Evolutionary conservation across 768 basidiomycete genomes (phyloP), one percentile per base, ranked within the genome.

Genomic region (Lanmaoa pseudosensibilis): DNA sequence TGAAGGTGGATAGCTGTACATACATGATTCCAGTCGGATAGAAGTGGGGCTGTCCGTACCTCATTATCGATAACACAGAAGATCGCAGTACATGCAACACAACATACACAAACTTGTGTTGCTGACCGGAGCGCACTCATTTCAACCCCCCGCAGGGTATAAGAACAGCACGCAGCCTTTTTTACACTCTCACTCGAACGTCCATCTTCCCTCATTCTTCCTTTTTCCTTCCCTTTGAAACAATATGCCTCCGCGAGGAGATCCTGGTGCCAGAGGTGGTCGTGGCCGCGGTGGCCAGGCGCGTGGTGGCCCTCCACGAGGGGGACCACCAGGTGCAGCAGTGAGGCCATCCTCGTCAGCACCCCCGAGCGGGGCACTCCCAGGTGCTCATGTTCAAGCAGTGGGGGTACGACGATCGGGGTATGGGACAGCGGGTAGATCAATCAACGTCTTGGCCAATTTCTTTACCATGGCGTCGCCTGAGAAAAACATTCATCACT

Each of bases 331-430:
- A 39, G 52, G 67, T 37, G 61, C 64, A 16, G 52, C 54, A 37
- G 52, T 51, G 40, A 50, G 59, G 23, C 52, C 60, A 32, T 50
- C 60, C 50, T 5, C 49, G 72, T 57, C 59, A 7, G 68, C 41
- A 66, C 41, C 74, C 15, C 71, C 77, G 13, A 77, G 66, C n/a
- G 65, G 64, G 34, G 57, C 63, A 44, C 66, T 72, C 27, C 71
- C 71, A 46, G 65, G 58, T 41, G 48, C 60, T 18, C 80, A 81
- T 61, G 73, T 83, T 47, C 56, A 69, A 45, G 77, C 85, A 30
- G 75, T 89, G 39, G 89, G 88, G 18, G 90, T 91, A 37, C 85
- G 80, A 62, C 78, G 90, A 39, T 80, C 86, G 30, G 80, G 77
- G 37, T 88, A 80, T 62, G 90, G 87, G 21, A 78, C 74, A 0